Evolutionary conservation across 208 protist species (phyloP), one percentile per base, ranked within the genome.

Genomic region (Leishmania braziliensis): DNA sequence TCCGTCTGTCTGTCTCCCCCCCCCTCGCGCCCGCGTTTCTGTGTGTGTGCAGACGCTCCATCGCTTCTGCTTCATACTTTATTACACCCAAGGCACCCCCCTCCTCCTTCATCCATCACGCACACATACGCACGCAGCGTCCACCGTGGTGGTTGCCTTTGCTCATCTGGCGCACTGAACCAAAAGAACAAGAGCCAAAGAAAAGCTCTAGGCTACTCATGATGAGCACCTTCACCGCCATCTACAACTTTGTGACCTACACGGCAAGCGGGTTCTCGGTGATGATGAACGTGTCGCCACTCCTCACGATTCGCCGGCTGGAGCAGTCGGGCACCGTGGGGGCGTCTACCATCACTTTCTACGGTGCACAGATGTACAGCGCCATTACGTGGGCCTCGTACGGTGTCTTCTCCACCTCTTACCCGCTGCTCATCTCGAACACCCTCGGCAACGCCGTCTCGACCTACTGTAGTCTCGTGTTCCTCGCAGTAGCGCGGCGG

Each of bases 391-490:
- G 91, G 89, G 69, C 89, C n/a, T 83, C 85, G 77, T 94, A 92
- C 85, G 91, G 89, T n/a, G 78, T 83, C 14, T 88, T 89, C 80
- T 77, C 78, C 62, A 70, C 54, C 54, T 86, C 75, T 58, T 77
- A 87, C 51, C 86, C 88, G 60, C 80, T 92, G 70, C 84, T 92
- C 56, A 80, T 91, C 48, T 71, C 87, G 60, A 92, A 90, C 80
- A 86, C 77, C 48, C 72, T 94, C 3, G 91, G 91, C 69, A 94
- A 90, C 71, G 84, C 85, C 58, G 85, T 92, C 16, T 80, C 84
- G 23, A 92, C 89, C 50, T 94, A 92, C 81, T 92, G 84, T 69
- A 85, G 84, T 23, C 83, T 94, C 4, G 86, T 88, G 5, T 92
- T 90, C 76, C 86, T 94, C 33, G 86, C 89, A 5, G 84, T 91